Evolutionary conservation across 257 asterid genomes (phyloP), one percentile per base, ranked within the genome.

Genomic region (Nicotiana undulata): DNA sequence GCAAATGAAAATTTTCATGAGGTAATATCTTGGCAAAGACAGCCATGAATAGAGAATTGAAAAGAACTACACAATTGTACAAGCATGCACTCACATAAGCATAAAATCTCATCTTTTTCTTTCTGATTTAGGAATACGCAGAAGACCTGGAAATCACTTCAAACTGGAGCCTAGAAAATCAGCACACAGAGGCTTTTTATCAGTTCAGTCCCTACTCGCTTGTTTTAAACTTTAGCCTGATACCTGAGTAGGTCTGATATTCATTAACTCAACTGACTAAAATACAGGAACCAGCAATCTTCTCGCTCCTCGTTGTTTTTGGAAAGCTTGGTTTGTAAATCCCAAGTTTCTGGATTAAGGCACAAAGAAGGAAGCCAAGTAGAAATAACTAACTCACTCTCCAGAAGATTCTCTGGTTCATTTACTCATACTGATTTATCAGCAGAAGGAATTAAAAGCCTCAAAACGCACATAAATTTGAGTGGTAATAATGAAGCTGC

Each of bases 351-450:
- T 58, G 60, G 70, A 72, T 49, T 64, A 29, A 34, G 28, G 76
- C 81, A 22, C 66, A 58, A 70, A 46, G 85, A 84, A 78, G 85
- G 32, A 26, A 49, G 81, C 37, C 79, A 80, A 81, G 83, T 75
- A 52, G 81, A 79, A 75, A 82, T 53, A 63, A 74, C 52, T 24
- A 84, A 90, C 29, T 86, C 87, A 76, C 76, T 89, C 77, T 83
- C 95, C 49, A 79, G 86, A 83, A 86, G 92, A 74, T 82, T 89
- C 81, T 84, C 98, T 29, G 44, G 88, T 28, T 87, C 91, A 40
- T 82, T 83, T 20, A 84, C 80, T 49, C 85, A 70, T 40, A 65
- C 58, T 11, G 83, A 89, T 60, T 22, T 81, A 20, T 83, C 89
- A 9, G 68, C 85, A 64, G 66, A 68, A 80, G 84, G 86, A 79